Evolutionary conservation across 768 basidiomycete genomes (phyloP).

Genomic region (Termitomyces sp.): DNA sequence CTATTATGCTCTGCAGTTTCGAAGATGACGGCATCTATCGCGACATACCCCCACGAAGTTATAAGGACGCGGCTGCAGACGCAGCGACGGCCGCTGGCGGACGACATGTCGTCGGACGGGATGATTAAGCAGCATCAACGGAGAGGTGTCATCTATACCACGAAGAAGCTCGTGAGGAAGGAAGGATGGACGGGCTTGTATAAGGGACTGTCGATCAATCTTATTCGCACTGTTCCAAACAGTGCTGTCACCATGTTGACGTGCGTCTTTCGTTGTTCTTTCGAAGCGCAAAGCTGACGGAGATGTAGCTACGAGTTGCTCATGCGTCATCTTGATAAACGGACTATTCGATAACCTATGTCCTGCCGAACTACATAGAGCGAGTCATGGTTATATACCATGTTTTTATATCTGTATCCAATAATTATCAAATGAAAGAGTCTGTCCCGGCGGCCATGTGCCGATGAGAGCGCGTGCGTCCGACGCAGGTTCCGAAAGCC

Average conservation of each 20-base stretch:
- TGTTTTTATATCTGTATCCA: neutral
- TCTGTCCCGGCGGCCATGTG: too few species aligned
- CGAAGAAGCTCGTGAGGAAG: slow-evolving; percentile 65
- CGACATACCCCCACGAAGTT: slow-evolving; percentile 98
- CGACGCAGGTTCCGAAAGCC: neutral
- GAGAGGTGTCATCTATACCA: slow-evolving; percentile 73
- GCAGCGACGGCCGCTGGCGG: slow-evolving; percentile 61
- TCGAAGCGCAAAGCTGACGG: neutral
- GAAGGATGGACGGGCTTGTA: slow-evolving; percentile 92
- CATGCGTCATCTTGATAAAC: slow-evolving; percentile 47
- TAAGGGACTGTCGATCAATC: slow-evolving; percentile 90
- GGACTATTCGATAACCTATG: slow-evolving; percentile 22
- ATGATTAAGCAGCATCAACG: slow-evolving; percentile 54
- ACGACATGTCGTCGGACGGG: slow-evolving; percentile 56
- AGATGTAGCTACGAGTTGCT: slow-evolving; percentile 45
- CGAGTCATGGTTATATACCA: neutral
- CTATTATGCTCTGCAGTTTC: slow-evolving; percentile 89
- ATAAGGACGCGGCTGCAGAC: slow-evolving; percentile 98
- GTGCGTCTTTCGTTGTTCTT: slow-evolving; percentile 38
- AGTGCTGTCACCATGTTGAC: slow-evolving; percentile 95
- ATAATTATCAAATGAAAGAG: neutral
- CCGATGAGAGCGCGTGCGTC: neutral
- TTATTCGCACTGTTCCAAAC: slow-evolving; percentile 93
- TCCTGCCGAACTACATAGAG: neutral
- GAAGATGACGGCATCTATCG: slow-evolving; percentile 94